These are phyloP conservation scores for Pseudoneurospora amorphoporcata DNA, from an alignment of 495 filamentous ascomycete genomes.

Conservation along the genomic window DNA sequence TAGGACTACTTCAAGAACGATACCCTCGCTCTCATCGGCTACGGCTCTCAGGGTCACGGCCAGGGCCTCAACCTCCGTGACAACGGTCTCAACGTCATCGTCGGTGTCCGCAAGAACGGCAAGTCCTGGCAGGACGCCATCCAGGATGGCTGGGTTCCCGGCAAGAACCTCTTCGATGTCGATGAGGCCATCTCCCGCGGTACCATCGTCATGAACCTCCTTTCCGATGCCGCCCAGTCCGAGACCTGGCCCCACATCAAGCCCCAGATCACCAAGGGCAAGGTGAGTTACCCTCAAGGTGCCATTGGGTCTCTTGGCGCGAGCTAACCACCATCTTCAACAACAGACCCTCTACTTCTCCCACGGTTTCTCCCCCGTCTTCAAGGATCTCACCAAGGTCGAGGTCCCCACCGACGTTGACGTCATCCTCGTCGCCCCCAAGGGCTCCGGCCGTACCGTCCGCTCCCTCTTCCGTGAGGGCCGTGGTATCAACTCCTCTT, in stretches of 20 bases:
- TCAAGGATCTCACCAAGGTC: conserved; percentile 98
- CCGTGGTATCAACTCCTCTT: conserved; percentile 98
- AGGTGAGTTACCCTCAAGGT: conserved; percentile 42
- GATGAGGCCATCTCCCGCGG: conserved; percentile 89
- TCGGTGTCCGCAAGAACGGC: conserved; percentile 96
- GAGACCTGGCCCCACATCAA: conserved; percentile 98
- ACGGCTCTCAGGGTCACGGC: conserved; percentile 95
- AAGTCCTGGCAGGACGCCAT: conserved; percentile 95
- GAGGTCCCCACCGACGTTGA: conserved; percentile 91
- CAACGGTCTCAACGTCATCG: conserved; percentile 96
- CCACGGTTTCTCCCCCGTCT: conserved; percentile 99
- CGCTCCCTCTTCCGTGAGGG: conserved; percentile 95
- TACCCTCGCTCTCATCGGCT: conserved; percentile 96
- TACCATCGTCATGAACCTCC: conserved; percentile 97
- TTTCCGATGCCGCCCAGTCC: conserved; percentile 91
- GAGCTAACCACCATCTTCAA: background rate
- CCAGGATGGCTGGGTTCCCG: conserved; percentile 95
- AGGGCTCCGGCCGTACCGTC: conserved; percentile 97
- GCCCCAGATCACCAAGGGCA: conserved; percentile 95
- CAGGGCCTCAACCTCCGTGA: conserved; percentile 98
- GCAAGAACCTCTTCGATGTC: conserved; percentile 95
- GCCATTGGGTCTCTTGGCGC: background rate
- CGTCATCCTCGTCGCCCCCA: conserved; percentile 98
- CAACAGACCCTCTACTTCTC: conserved; percentile 95
- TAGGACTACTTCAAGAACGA: conserved; percentile 99